Percentiles rank a stretch among this genome's conserved stretches.
These are phyloP conservation scores for Erysiphe pulchra DNA, from an alignment of 2,329 filamentous ascomycete species.

Conservation along the genomic window DNA sequence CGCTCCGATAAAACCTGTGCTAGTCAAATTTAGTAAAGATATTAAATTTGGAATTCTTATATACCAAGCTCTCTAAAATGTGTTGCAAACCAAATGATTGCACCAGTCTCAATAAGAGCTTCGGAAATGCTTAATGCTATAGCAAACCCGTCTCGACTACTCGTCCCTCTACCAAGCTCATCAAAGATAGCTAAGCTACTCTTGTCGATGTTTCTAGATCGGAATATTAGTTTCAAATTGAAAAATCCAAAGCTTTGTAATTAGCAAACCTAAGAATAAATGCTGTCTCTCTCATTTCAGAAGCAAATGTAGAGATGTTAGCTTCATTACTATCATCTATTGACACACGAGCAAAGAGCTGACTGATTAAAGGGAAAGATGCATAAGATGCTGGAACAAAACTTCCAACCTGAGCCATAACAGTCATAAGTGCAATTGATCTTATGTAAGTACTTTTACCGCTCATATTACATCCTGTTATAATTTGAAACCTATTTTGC, in stretches of 20 bases:
- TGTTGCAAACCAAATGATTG: slow-evolving; percentile 77
- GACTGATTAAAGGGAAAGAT: slow-evolving; percentile 52
- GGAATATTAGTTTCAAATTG: background rate
- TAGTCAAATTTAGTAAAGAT: slow-evolving; percentile 6
- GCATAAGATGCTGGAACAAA: slow-evolving; percentile 77
- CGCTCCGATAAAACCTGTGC: slow-evolving; percentile 49
- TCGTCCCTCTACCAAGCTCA: slow-evolving; percentile 77
- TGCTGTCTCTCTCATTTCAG: slow-evolving; percentile 89
- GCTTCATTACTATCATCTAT: slow-evolving; percentile 72
- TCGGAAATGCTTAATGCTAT: slow-evolving; percentile 83
- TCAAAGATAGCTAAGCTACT: slow-evolving; percentile 67
- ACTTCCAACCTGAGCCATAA: slow-evolving; percentile 85
- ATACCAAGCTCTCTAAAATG: slow-evolving; percentile 59
- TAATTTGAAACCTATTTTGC: slow-evolving; percentile 66
- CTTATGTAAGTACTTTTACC: slow-evolving; percentile 92
- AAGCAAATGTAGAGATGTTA: slow-evolving; percentile 78
- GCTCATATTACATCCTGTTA: slow-evolving; percentile 96
- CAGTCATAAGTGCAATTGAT: slow-evolving; percentile 53
- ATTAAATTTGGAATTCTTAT: slow-evolving; percentile 2
- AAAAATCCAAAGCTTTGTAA: background rate
- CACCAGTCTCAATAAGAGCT: slow-evolving; percentile 52
- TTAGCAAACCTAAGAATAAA: slow-evolving; percentile 44
- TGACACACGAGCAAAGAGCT: slow-evolving; percentile 69
- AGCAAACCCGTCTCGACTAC: slow-evolving; percentile 63
- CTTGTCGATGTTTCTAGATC: slow-evolving; percentile 40